phyloP scores from a whole-genome alignment of 352 stramenopile genomes.

The Phytophthora multivora region DNA sequence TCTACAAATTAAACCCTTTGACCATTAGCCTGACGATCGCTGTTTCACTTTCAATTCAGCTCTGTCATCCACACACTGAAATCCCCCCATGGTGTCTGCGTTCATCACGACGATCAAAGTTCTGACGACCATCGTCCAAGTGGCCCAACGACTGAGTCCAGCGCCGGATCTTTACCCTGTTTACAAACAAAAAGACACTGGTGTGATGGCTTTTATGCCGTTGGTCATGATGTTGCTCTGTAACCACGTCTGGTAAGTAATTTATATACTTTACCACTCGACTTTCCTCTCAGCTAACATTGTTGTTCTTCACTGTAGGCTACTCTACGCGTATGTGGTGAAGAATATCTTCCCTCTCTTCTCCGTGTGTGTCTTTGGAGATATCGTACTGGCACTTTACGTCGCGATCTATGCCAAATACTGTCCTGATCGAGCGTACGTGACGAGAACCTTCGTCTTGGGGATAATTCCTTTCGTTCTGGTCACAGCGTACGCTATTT shows the following conservation, averaged over 20 bases:
- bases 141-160: constrained; percentile 25
- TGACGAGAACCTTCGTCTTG: constrained; percentile 8
- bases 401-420: constrained; percentile 28
- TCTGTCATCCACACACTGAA: background rate
- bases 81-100: constrained; percentile 16
- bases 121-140: constrained; percentile 28
- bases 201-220: constrained; percentile 31
- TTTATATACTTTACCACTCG: background rate
- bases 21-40: too few relatives aligned
- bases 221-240: constrained; percentile 27
- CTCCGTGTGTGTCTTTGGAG: constrained; percentile 31
- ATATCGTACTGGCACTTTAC: constrained; percentile 24
- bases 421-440: constrained; percentile 24
- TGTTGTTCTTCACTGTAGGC: constrained; percentile 2
- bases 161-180: constrained; percentile 28
- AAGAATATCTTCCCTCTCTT: constrained; percentile 37
- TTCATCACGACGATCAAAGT: constrained; percentile 34
- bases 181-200: constrained; percentile 18
- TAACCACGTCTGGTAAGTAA: constrained; percentile 39
- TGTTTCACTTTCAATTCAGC: constrained; percentile 11
- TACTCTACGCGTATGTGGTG: constrained; percentile 31
- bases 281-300: too few relatives aligned
- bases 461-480: constrained; percentile 10
- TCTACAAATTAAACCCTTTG: too few relatives aligned
- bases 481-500: constrained; percentile 24